Percentiles rank a stretch among this genome's conserved stretches.
These are phyloP conservation scores for Cyberlindnera petersonii DNA, from an alignment of 805 yeast genomes.

Conservation along the genomic window DNA sequence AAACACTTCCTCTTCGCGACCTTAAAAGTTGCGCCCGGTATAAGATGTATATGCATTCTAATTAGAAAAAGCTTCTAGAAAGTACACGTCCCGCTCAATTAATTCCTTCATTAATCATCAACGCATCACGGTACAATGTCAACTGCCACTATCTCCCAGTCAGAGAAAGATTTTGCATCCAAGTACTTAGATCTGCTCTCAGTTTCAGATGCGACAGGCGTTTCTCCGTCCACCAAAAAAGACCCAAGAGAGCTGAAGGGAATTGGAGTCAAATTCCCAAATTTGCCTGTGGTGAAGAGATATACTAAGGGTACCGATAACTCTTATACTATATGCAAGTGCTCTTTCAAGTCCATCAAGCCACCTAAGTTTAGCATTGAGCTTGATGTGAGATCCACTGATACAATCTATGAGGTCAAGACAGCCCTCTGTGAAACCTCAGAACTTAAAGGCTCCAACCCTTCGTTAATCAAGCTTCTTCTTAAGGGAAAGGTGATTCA, in stretches of 20 bases:
- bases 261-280: conserved; percentile 35
- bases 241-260: conserved; percentile 12
- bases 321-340: conserved; percentile 9
- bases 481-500: conserved; percentile 60
- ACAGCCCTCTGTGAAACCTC: conserved; percentile 24
- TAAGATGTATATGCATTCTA: no score
- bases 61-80: neutral
- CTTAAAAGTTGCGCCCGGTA: no score
- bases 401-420: conserved; percentile 34
- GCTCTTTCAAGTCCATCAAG: conserved; percentile 60
- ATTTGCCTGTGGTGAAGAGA: conserved; percentile 29
- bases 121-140: conserved; percentile 10
- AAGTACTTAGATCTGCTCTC: conserved; percentile 20
- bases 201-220: conserved; percentile 11
- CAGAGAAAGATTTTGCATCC: conserved; percentile 22
- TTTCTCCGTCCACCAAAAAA: conserved; percentile 13
- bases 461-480: conserved; percentile 44
- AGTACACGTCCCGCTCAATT: neutral
- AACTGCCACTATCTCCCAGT: conserved; percentile 7
- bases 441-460: conserved; percentile 33
- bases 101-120: neutral
- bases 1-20: no score
- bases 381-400: conserved; percentile 24
- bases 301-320: neutral
- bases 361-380: conserved; percentile 59